Evolutionary conservation across 1,284 basidiomycete genomes (phyloP), one percentile per base, ranked within the genome.

Genomic region (Cystobasidium sp.): DNA sequence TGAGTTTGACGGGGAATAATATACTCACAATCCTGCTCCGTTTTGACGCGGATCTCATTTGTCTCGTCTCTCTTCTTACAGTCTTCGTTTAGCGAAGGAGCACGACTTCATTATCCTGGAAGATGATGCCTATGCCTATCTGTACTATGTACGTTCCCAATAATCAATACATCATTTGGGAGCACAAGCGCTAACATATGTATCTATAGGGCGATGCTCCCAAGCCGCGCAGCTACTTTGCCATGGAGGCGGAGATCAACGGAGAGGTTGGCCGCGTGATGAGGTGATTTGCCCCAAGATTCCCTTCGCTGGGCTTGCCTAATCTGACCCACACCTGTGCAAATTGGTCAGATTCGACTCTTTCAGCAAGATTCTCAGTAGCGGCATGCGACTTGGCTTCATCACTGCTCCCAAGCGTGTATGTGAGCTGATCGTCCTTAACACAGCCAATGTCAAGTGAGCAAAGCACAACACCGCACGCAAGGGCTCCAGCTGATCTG

Each of bases 51-150:
- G 31, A 59, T 39, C n/a, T 68, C n/a, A n/a, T n/a, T n/a, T 16
- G 41, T 18, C 1, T 59, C 9, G 91, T 91, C 39, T 89, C 88
- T 79, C 31, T 20, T 39, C 4, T 94, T 82, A 92, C 92, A 1
- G 91, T 90, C 22, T 97, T 31, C 84, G 86, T 68, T 85, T 97
- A 7, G 89, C 91, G 16, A 85, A 86, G 75, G 87, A 91, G 80
- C 87, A 93, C 81, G 87, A 91, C 80, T 87, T 97, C 78, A 83
- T 96, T 67, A 91, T 97, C 79, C 83, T 97, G 53, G 94, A 97
- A 88, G 91, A 92, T 79, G 91, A 92, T 80, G 91, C 91, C 1
- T 93, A 92, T 81, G 79, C 90, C 65, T 91, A 90, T 82, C 90
- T 88, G 74, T 73, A 85, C 84, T 80, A 86, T 84, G 53, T 56